Conservation (phyloP, 129 eudicot species). For the Oenanthe sinensis region DNA sequence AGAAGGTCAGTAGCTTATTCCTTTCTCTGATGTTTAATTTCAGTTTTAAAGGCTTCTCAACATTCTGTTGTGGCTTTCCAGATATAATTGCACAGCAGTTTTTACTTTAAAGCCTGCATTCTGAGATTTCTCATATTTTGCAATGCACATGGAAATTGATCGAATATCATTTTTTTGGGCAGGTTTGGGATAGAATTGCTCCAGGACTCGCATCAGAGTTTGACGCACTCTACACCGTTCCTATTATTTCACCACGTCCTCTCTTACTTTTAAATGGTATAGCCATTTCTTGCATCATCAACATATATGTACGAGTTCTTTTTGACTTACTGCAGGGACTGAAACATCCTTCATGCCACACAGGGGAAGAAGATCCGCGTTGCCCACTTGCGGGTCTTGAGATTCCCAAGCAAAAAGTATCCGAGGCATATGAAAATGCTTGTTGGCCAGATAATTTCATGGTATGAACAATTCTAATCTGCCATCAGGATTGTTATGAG, state of each 20-base stretch:
- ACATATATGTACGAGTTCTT: neutral
- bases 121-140: neutral
- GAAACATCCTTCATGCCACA: conserved; percentile 1
- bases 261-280: conserved; percentile 68
- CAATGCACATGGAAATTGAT: neutral
- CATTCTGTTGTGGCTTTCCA: neutral
- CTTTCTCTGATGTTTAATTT: neutral
- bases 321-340: conserved; percentile 10
- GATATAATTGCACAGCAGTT: neutral
- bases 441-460: conserved; percentile 36
- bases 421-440: conserved; percentile 39
- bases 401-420: conserved; percentile 38
- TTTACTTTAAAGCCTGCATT: neutral
- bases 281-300: conserved; percentile 11
- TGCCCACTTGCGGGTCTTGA: conserved; percentile 78
- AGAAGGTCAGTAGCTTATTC: conserved; percentile 46
- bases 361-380: conserved; percentile 82
- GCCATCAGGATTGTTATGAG: neutral
- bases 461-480: conserved; percentile 27
- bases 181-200: conserved; percentile 95
- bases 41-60: neutral
- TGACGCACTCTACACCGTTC: conserved; percentile 74
- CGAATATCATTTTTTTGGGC: conserved; percentile 13
- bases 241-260: conserved; percentile 86
- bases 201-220: conserved; percentile 76